Conservation (phyloP, 2,329 filamentous ascomycete species). For the Rugonectria rugulosa region DNA sequence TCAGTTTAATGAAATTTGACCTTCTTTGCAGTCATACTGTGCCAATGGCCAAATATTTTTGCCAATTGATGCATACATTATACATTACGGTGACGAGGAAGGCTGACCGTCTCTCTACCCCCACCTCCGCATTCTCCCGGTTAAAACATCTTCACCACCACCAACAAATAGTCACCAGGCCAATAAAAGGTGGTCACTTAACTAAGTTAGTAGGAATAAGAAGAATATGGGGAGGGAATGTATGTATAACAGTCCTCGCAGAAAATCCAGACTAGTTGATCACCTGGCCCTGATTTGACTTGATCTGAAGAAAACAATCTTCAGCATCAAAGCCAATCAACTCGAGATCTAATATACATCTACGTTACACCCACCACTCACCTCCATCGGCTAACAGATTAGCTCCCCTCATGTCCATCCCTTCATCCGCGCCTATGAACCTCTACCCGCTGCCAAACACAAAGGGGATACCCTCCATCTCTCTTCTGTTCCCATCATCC, state of each 20-base stretch:
- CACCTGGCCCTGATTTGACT: no score
- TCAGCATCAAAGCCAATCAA: neutral
- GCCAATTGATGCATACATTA: neutral
- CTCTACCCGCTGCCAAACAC: neutral
- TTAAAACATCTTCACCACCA: no score
- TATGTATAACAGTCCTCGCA: no score
- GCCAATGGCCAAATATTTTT: neutral
- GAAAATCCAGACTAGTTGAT: no score
- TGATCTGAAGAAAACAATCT: neutral
- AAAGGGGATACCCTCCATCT: neutral
- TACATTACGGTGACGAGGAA: neutral
- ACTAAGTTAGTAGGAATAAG: no score
- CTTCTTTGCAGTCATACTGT: no score
- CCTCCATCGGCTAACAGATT: neutral
- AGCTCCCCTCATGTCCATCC: slow-evolving; percentile 9
- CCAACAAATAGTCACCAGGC: no score
- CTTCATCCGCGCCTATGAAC: slow-evolving; percentile 6
- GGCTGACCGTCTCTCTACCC: neutral
- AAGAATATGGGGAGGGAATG: no score
- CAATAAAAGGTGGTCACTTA: no score
- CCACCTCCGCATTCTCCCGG: slow-evolving; percentile 4
- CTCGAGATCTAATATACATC: neutral
- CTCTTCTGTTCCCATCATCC: slow-evolving; percentile 6
- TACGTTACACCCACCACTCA: neutral
- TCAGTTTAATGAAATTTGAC: no score